Percentiles rank a stretch among this genome's conserved stretches.
Conservation (phyloP, 108 stramenopile species). For the Bacterosira constricta region DNA sequence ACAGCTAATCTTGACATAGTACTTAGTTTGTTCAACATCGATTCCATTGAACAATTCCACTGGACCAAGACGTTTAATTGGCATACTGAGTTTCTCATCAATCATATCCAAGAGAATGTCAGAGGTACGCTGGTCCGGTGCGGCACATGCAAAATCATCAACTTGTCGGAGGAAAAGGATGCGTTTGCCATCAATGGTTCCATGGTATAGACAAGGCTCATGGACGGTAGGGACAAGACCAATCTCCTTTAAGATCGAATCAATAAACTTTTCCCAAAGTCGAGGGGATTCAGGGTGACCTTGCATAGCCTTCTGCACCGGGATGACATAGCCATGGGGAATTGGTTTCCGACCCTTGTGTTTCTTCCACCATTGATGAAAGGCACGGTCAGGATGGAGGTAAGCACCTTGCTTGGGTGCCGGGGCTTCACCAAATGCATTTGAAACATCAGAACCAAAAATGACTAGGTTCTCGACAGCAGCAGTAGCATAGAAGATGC, state of each 20-base stretch:
- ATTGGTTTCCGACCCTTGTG: slow-evolving; percentile 25
- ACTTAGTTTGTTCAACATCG: not conserved
- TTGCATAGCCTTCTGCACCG: slow-evolving; percentile 15
- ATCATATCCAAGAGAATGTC: not conserved
- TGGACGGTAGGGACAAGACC: slow-evolving; percentile 6
- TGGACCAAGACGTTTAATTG: not conserved
- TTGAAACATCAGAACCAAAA: slow-evolving; percentile 29
- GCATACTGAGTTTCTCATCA: not conserved
- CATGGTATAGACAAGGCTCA: slow-evolving; percentile 12
- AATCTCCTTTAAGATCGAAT: not conserved
- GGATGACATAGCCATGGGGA: slow-evolving; percentile 25
- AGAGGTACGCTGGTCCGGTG: not conserved
- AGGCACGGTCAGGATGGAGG: slow-evolving; percentile 37
- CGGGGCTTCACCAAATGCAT: slow-evolving; percentile 42
- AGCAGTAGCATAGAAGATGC: slow-evolving; percentile 28
- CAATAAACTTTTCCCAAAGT: slow-evolving; percentile 23
- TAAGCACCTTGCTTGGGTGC: slow-evolving; percentile 20
- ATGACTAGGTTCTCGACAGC: not conserved
- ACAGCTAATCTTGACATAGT: not conserved
- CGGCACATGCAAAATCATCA: slow-evolving; percentile 20
- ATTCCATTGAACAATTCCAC: not conserved
- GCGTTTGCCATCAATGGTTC: not conserved
- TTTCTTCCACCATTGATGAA: slow-evolving; percentile 31
- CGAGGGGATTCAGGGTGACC: slow-evolving; percentile 25
- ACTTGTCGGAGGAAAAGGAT: slow-evolving; percentile 21